Evolutionary conservation across 1,139 yeast genomes (phyloP), one percentile per base, ranked within the genome.

Genomic region (Geotrichum carabidarum): DNA sequence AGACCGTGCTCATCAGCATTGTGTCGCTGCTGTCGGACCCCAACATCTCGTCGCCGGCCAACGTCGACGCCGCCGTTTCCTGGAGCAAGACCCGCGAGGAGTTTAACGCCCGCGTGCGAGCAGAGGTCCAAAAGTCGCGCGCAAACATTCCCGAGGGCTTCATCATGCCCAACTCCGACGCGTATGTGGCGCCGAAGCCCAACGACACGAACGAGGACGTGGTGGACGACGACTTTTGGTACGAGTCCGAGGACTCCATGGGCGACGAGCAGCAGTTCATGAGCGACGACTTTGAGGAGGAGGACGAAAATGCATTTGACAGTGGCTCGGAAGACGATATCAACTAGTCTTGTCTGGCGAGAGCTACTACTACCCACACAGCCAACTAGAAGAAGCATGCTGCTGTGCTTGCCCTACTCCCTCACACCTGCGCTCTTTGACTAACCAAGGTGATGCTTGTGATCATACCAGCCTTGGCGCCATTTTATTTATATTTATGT

Each of bases 1-100:
- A 91, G 71, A 78, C 88, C 43, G 96, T 91, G 9, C 79, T 91
- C 65, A 86, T 91, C 58, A 86, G 95, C 48, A 91, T 91, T 63
- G 87, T 91, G 40, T 88, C 96, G 5, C 78, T 91, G 57, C 78
- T 91, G 64, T 95, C 90, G 66, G 97, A 91, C 71, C 98, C 98
- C 54, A 91, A 91, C 71, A 88, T 85, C 53, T 81, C 83, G 56
- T 86, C 95, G 5, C 98, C 99, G 4, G 99, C 99, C 7, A 93
- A 93, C 69, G 93, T 93, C 50, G 98, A 93, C 68, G 99, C 99
- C 8, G 89, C 96, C 27, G 90, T 91, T 31, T 90, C 88, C 65
- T 90, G 89, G 80, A 79, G 95, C 65, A 88, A 88, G 67, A 83
- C 86, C 71, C 84, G 87, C 22, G 90, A 84, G 34, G 85, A 82